A percentile compares a stretch with the other conserved stretches of the same genome.
phyloP scores from a whole-genome alignment of 1,139 yeast genomes.

The Arxiozyma heterogenica region DNA sequence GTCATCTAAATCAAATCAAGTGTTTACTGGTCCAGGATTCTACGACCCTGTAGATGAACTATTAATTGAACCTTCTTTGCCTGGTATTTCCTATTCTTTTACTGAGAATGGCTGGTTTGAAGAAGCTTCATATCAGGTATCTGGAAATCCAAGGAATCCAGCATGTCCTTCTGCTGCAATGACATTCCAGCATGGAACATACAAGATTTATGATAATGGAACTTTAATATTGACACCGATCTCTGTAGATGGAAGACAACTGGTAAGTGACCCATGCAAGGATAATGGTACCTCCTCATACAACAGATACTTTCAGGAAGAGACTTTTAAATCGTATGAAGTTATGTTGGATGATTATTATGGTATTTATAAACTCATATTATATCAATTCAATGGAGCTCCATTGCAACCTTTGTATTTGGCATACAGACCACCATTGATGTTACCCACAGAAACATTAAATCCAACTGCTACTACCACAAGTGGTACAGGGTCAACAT shows the following conservation, averaged over 20 bases:
- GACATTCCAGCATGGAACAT: conserved; percentile 84
- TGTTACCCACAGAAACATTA: conserved; percentile 87
- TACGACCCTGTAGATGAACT: conserved; percentile 93
- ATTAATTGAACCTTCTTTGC: conserved; percentile 86
- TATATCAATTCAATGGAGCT: conserved; percentile 75
- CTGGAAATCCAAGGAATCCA: conserved; percentile 64
- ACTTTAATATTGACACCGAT: conserved; percentile 63
- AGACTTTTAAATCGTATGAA: conserved; percentile 48
- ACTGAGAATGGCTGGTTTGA: conserved; percentile 87
- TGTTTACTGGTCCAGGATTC: conserved; percentile 94
- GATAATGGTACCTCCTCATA: conserved; percentile 51
- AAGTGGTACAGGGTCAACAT: conserved; percentile 31
- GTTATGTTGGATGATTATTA: conserved; percentile 67
- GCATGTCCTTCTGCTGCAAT: conserved; percentile 75
- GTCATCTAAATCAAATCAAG: conserved; percentile 88
- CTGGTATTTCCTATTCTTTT: conserved; percentile 88
- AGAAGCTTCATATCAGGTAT: conserved; percentile 75
- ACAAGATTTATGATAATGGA: conserved; percentile 55
- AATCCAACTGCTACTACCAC: conserved; percentile 62
- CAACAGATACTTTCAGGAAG: conserved; percentile 60
- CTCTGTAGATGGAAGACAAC: conserved; percentile 85
- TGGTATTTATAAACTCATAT: conserved; percentile 68
- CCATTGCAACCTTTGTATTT: conserved; percentile 79
- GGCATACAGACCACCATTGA: conserved; percentile 88
- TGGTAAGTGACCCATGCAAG: conserved; percentile 77